These are phyloP conservation scores for Kwoniella shivajii DNA, from an alignment of 1,284 basidiomycete species.

Conservation along the genomic window DNA sequence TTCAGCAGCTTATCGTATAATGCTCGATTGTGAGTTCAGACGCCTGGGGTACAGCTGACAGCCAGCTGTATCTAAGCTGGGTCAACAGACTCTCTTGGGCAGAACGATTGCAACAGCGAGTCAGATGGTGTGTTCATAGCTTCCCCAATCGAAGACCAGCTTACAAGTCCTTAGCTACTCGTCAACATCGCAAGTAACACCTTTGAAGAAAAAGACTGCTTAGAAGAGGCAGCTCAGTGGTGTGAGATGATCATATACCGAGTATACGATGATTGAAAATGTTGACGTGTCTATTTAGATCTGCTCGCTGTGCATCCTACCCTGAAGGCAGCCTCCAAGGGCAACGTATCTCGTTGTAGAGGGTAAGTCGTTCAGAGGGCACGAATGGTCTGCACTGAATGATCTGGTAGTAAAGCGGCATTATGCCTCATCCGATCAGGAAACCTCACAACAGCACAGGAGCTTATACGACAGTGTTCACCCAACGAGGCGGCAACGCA, in stretches of 20 bases:
- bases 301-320: background rate
- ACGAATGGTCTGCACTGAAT: background rate
- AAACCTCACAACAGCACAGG: background rate
- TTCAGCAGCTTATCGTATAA: background rate
- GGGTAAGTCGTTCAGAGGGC: background rate
- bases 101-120: too few relatives aligned
- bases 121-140: too few relatives aligned
- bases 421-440: background rate
- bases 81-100: too few relatives aligned
- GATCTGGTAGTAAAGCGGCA: background rate
- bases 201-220: background rate
- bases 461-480: constrained; percentile 10
- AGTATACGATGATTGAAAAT: background rate
- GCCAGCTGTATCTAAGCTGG: too few relatives aligned
- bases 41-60: too few relatives aligned
- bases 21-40: background rate
- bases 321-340: background rate
- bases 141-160: too few relatives aligned
- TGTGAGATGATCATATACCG: too few relatives aligned
- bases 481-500: constrained; percentile 20
- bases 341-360: background rate
- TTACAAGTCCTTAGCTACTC: background rate
- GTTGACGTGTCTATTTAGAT: background rate
- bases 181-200: background rate
- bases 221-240: background rate